Evolutionary conservation across 306 rosid genomes (phyloP).

Genomic region (Vigna trinervia): DNA sequence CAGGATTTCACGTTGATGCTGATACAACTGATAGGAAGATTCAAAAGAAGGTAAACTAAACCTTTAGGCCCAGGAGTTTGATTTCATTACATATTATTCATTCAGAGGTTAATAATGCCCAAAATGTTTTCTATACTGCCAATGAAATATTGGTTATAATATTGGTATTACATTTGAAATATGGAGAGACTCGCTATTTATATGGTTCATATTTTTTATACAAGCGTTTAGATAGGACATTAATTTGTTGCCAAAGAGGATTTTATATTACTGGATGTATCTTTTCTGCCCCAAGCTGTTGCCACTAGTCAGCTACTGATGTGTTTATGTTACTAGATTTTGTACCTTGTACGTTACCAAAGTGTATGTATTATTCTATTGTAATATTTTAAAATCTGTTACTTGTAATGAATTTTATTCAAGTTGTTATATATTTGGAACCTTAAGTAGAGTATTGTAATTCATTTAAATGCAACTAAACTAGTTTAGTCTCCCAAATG

Average conservation of each 20-base stretch:
- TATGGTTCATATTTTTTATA: slow-evolving; percentile 10
- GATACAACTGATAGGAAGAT: slow-evolving; percentile 90
- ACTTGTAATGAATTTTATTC: not conserved
- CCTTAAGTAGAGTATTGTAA: not conserved
- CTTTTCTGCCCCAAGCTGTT: not conserved
- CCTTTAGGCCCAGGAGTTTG: not conserved
- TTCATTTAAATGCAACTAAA: not conserved
- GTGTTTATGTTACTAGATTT: not conserved
- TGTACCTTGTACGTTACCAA: not conserved
- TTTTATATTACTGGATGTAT: not conserved
- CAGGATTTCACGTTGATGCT: slow-evolving; percentile 80
- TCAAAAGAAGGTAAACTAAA: slow-evolving; percentile 76
- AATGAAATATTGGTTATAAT: slow-evolving; percentile 16
- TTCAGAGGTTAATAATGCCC: slow-evolving; percentile 11
- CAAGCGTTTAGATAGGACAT: not conserved
- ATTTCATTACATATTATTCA: not conserved
- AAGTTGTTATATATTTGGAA: not conserved
- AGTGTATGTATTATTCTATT: slow-evolving; percentile 9
- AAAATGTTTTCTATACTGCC: slow-evolving; percentile 29
- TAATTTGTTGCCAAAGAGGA: slow-evolving; percentile 10
- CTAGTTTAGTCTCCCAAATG: not conserved
- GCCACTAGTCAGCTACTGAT: not conserved
- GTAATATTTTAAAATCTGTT: not conserved
- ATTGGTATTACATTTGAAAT: slow-evolving; percentile 6
- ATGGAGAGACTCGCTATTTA: slow-evolving; percentile 8